Conservation (phyloP, 192 early-diverging fungal genomes). For the Entomortierella parvispora region DNA sequence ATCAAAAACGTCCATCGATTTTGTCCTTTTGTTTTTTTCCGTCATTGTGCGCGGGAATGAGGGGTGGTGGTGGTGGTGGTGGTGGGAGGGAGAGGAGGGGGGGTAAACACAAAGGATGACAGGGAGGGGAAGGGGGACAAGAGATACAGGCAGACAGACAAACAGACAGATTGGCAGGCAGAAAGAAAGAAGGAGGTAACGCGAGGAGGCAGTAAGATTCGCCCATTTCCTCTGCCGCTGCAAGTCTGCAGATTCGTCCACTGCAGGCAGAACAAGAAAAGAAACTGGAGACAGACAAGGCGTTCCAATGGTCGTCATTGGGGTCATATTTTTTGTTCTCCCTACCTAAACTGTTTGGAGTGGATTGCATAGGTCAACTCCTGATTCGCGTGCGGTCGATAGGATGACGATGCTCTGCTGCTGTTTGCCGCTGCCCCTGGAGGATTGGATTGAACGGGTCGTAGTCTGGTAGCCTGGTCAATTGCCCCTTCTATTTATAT, state of each 20-base stretch:
- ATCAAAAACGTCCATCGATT: no score
- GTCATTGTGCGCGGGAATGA: background rate
- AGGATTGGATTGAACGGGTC: no score
- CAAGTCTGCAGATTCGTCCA: background rate
- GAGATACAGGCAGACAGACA: conserved; percentile 2
- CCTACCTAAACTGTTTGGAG: conserved; percentile 15
- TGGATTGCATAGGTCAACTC: conserved; percentile 9
- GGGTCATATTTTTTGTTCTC: background rate
- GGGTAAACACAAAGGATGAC: background rate
- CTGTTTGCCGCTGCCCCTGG: background rate
- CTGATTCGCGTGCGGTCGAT: background rate
- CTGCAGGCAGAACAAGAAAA: background rate
- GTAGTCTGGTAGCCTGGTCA: no score
- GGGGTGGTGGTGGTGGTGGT: background rate
- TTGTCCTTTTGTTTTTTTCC: no score
- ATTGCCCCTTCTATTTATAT: no score
- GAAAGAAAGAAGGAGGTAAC: background rate
- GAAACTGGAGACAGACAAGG: background rate
- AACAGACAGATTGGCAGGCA: conserved; percentile 1
- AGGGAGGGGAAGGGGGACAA: background rate
- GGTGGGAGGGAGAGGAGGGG: background rate
- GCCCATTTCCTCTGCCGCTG: no score
- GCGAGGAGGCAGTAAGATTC: no score
- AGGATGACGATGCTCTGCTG: background rate
- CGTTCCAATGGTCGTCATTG: background rate